Evolutionary conservation across 352 stramenopile species (phyloP), one percentile per base, ranked within the genome.

Genomic region (Peronospora belbahrii): DNA sequence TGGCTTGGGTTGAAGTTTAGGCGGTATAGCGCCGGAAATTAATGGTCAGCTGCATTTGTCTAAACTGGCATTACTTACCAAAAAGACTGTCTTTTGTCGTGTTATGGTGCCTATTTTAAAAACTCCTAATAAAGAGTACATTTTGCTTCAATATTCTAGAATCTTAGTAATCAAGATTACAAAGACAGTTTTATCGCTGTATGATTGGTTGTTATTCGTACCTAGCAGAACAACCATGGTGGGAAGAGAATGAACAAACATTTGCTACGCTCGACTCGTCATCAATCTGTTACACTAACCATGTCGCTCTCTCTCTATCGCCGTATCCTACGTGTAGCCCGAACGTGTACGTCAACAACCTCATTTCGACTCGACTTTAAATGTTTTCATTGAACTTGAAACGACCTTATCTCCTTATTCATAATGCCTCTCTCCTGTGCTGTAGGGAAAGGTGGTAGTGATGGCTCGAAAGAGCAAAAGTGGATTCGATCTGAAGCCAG

Each of bases 401-500:
- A 3, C 13, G 11, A 19, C 6, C 15, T 9, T 37, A n/a, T 47
- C 37, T 45, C 27, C 15, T 28, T 24, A 31, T 28, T 23, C 17
- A 42, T 18, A 20, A 31, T 51, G 42, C 24, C 17, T 42, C 14
- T 49, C 19, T 30, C 35, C 24, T 19, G 20, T 53, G 28, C 19
- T 50, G 13, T 54, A 91, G 76, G 76, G 76, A 64, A 88, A 59
- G 79, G 76, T 14, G 76, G 76, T 74, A 64, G 88, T 58, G 79
- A 74, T 14, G 68, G 70, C 11, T 52, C 54, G 17, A 43, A 59
- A 2, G 76, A 90, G 57, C 69, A 76, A 22, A 43, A 54, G 6
- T 90, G 78, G 76, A 90, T 90, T 58, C 74, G 69, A 11, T 15
- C 53, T 7, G 74, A 88, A 52, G 71, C 72, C 39, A 77, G 76